These are phyloP conservation scores for Populus nigra DNA, from an alignment of 345 rosid genomes.

Conservation along the genomic window DNA sequence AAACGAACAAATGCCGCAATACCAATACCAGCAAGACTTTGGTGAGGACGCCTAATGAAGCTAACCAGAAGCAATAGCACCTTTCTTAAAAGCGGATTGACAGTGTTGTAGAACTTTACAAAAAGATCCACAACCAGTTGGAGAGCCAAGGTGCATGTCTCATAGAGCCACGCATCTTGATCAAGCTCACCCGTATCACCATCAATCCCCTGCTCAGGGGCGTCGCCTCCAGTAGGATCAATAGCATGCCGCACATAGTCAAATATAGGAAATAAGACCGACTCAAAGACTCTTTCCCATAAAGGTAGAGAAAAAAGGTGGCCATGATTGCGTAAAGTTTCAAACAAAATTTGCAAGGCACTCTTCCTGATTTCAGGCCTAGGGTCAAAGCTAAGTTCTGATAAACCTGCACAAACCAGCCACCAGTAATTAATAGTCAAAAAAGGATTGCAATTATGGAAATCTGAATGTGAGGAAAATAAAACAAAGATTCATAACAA, in stretches of 20 bases:
- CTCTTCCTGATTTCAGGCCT: conserved; percentile 97
- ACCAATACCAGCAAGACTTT: conserved; percentile 98
- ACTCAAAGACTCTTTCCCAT: conserved; percentile 91
- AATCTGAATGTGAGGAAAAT: neutral
- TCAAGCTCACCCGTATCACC: conserved; percentile 67
- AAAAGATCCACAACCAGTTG: conserved; percentile 98
- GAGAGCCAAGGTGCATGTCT: conserved; percentile 99
- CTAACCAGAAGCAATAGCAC: conserved; percentile 80
- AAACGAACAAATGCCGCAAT: conserved; percentile 96
- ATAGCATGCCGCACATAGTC: conserved; percentile 97
- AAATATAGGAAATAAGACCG: conserved; percentile 91
- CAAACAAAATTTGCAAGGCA: conserved; percentile 89
- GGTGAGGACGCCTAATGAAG: conserved; percentile 96
- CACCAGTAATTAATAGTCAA: neutral
- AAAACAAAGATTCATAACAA: conserved; percentile 2
- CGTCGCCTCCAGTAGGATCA: conserved; percentile 83
- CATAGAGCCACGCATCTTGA: conserved; percentile 98
- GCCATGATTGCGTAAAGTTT: conserved; percentile 89
- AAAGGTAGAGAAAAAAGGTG: conserved; percentile 78
- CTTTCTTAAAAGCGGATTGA: conserved; percentile 84
- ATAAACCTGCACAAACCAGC: conserved; percentile 60
- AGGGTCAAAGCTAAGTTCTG: conserved; percentile 98
- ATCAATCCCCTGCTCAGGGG: conserved; percentile 58
- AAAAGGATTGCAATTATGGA: neutral
- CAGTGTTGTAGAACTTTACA: conserved; percentile 86